These are phyloP conservation scores for Skeletonema marinoi DNA, from an alignment of 108 stramenopile species.

Conservation along the genomic window DNA sequence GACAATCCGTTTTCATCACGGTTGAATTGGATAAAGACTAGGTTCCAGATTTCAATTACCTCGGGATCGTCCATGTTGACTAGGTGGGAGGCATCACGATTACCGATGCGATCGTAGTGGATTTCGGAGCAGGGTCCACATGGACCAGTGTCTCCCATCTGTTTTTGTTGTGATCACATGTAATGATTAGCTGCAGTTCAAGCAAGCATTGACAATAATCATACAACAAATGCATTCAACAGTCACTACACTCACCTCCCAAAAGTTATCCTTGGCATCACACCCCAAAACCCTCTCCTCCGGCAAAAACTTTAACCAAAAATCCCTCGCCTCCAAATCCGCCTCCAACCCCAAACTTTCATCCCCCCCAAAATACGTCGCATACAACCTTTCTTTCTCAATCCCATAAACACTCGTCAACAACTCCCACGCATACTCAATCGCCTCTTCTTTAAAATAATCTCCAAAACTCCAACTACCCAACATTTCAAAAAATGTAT, in stretches of 20 bases:
- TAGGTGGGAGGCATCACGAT: conserved; percentile 86
- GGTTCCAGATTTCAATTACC: conserved; percentile 97
- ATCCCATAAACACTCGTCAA: conserved; percentile 91
- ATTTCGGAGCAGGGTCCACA: conserved; percentile 98
- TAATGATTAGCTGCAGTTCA: too few species aligned
- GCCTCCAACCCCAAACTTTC: conserved; percentile 72
- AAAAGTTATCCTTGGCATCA: conserved; percentile 95
- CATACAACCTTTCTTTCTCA: conserved; percentile 87
- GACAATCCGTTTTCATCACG: conserved; percentile 72
- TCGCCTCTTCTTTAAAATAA: conserved; percentile 94
- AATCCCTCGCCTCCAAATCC: conserved; percentile 87
- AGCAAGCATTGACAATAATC: too few species aligned
- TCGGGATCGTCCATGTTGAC: conserved; percentile 96
- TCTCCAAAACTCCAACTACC: conserved; percentile 96
- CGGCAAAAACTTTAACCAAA: conserved; percentile 80
- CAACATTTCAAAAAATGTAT: conserved; percentile 99
- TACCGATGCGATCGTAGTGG: conserved; percentile 96
- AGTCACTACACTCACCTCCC: conserved; percentile 79
- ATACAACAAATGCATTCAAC: neutral
- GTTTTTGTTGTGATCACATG: neutral
- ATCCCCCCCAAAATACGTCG: conserved; percentile 98
- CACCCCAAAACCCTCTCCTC: conserved; percentile 86
- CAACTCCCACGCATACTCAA: conserved; percentile 93
- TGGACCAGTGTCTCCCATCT: conserved; percentile 96
- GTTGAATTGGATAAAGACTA: conserved; percentile 98